These are phyloP conservation scores for Nicotiana undulata DNA, from an alignment of 257 asterid species.

Conservation along the genomic window DNA sequence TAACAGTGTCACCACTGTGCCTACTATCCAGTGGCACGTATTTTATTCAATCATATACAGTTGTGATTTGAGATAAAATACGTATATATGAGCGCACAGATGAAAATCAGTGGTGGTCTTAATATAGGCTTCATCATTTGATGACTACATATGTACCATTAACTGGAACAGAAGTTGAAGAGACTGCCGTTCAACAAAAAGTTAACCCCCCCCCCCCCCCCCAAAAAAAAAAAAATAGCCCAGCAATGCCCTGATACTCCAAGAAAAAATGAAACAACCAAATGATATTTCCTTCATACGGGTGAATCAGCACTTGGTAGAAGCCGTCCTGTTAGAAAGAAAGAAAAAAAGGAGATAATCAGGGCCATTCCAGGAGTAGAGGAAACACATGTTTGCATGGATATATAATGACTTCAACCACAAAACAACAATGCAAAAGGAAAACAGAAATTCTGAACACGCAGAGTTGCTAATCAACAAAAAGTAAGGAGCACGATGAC, in stretches of 20 bases:
- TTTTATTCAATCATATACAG: neutral
- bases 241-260: neutral
- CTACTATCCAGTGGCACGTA: neutral
- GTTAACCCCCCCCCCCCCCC: neutral
- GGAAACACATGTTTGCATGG: neutral
- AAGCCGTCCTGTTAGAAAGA: conserved; percentile 26
- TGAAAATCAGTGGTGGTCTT: neutral
- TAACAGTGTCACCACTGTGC: neutral
- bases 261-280: neutral
- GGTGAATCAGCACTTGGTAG: conserved; percentile 26
- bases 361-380: neutral
- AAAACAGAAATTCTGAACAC: neutral
- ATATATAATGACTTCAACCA: neutral
- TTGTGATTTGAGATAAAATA: neutral
- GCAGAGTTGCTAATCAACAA: neutral
- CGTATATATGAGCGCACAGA: neutral
- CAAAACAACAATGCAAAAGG: neutral
- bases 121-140: neutral
- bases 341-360: neutral
- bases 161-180: neutral
- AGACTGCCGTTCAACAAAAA: neutral
- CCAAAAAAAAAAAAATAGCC: neutral
- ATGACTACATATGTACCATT: neutral
- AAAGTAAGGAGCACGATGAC: neutral
- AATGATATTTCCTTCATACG: neutral